phyloP scores from a whole-genome alignment of 441 rosid genomes.

The Geranium incanum region DNA sequence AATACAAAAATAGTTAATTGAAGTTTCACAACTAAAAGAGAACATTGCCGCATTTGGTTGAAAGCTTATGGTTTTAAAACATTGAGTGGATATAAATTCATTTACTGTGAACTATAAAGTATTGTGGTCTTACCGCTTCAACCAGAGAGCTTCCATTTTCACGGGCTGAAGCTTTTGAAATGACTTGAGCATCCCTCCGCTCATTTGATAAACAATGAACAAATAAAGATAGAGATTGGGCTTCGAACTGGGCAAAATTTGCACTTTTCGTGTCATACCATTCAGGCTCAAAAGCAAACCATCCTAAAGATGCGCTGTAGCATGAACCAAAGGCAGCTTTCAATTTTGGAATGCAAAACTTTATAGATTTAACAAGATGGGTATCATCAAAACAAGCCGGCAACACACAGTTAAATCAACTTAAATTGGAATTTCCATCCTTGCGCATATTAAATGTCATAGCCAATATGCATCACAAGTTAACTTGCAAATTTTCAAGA shows the following conservation, averaged over 20 bases:
- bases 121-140: conserved; percentile 42
- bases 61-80: conserved; percentile 4
- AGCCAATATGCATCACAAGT: not conserved
- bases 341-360: conserved; percentile 17
- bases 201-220: conserved; percentile 68
- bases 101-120: conserved; percentile 1
- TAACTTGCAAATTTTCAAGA: not conserved
- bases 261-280: conserved; percentile 62
- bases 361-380: conserved; percentile 5
- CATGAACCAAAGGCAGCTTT: conserved; percentile 25
- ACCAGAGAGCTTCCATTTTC: conserved; percentile 50
- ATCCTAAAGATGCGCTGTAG: conserved; percentile 83
- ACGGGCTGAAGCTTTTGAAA: conserved; percentile 47
- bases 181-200: conserved; percentile 51
- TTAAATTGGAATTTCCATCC: conserved; percentile 9
- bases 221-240: conserved; percentile 73
- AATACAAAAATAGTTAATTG: not conserved
- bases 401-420: conserved; percentile 3
- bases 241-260: conserved; percentile 74
- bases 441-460: conserved; percentile 11
- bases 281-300: conserved; percentile 96
- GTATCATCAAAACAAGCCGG: not conserved
- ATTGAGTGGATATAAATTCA: not conserved
- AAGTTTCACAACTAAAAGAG: not conserved
- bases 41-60: not conserved